A percentile compares a stretch with the other conserved stretches of the same genome.
Evolutionary conservation across 306 rosid genomes (phyloP).

Genomic region (Gastrolobium villosum): DNA sequence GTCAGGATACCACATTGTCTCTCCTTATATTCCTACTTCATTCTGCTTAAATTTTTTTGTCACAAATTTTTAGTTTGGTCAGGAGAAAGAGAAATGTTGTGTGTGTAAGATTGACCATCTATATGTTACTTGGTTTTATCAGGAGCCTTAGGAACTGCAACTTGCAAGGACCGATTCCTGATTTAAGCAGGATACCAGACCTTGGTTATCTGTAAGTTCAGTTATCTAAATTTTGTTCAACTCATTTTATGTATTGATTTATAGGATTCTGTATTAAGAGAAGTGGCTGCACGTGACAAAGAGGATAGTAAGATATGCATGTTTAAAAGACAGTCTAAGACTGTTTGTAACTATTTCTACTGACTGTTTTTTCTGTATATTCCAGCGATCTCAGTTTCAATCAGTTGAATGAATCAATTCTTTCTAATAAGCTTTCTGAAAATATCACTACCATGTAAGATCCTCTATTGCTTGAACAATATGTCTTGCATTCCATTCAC

Average conservation of each 20-base stretch:
- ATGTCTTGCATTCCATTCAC: conserved; percentile 12
- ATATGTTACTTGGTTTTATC: conserved; percentile 40
- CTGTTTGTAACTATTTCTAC: conserved; percentile 26
- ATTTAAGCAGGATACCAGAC: conserved; percentile 69
- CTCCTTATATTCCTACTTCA: neutral
- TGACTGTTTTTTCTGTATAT: conserved; percentile 43
- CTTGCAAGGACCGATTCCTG: conserved; percentile 84
- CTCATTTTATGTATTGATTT: neutral
- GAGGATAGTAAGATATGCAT: neutral
- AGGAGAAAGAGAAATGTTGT: conserved; percentile 8
- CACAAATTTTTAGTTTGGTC: conserved; percentile 2
- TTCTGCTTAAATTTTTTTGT: neutral
- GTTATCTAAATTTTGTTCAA: conserved; percentile 35
- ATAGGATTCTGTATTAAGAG: neutral
- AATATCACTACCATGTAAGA: conserved; percentile 86
- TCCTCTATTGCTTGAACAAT: conserved; percentile 42
- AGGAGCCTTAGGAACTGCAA: conserved; percentile 96
- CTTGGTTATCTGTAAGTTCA: conserved; percentile 75
- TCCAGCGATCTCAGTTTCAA: conserved; percentile 88
- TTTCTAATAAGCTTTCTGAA: conserved; percentile 65
- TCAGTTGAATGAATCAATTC: conserved; percentile 77
- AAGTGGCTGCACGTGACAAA: conserved; percentile 14
- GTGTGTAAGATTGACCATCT: conserved; percentile 8
- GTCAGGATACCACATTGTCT: neutral
- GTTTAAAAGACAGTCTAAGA: conserved; percentile 31